Percentiles rank a stretch among this genome's conserved stretches.
phyloP scores from a whole-genome alignment of 306 rosid species.

The Leucaena leucocephala region DNA sequence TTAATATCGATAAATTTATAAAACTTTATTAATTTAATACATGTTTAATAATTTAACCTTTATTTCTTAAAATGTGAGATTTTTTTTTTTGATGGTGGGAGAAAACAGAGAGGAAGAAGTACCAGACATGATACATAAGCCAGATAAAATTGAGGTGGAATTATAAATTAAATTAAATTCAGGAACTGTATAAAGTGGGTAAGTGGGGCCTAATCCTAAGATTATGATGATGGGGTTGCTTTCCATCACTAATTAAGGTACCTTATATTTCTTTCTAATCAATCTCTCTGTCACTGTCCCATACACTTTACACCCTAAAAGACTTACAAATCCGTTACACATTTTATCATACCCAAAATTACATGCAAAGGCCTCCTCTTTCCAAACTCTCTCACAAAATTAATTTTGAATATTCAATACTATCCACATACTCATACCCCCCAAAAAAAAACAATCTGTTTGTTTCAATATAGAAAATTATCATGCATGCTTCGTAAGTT shows the following conservation, averaged over 20 bases:
- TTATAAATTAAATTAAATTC: background rate
- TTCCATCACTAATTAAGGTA: background rate
- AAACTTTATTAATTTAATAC: no score
- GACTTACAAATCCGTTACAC: background rate
- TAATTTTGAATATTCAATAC: no score
- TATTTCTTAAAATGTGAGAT: no score
- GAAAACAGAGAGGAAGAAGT: background rate
- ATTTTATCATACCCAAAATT: no score
- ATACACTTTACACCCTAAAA: background rate
- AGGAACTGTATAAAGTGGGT: background rate
- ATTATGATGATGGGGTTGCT: background rate
- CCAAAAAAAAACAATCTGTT: no score
- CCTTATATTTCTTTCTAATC: background rate
- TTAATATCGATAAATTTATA: no score
- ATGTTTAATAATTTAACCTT: no score
- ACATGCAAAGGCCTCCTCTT: no score
- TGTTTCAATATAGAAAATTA: no score
- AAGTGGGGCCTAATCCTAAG: constrained; percentile 43
- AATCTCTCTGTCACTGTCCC: background rate
- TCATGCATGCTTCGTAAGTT: no score
- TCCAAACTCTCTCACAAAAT: no score
- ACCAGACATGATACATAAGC: background rate
- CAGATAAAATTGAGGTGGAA: background rate
- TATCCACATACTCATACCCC: no score
- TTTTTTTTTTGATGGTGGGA: background rate